Evolutionary conservation across 2,329 filamentous ascomycete genomes (phyloP).

Genomic region (Colletotrichum sp.): DNA sequence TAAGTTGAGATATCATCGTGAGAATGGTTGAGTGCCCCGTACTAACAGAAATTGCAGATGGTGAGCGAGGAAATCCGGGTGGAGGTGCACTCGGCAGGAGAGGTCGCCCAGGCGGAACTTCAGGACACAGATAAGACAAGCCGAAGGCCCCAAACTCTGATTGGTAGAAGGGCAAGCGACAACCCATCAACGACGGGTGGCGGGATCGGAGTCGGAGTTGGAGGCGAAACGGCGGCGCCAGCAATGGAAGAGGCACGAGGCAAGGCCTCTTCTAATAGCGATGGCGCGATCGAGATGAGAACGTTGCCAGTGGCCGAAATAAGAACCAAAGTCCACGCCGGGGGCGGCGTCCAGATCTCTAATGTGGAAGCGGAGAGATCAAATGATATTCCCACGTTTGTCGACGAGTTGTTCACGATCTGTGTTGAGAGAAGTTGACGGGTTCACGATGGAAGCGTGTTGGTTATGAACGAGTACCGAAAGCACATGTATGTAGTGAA

Average conservation of each 20-base stretch:
- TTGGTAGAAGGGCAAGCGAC: background rate
- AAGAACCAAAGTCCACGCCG: slow-evolving; percentile 25
- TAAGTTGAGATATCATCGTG: slow-evolving; percentile 35
- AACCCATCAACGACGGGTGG: slow-evolving; percentile 12
- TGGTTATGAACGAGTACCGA: background rate
- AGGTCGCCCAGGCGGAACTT: background rate
- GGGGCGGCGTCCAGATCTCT: slow-evolving; percentile 29
- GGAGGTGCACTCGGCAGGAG: slow-evolving; percentile 40
- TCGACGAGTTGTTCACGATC: slow-evolving; percentile 47
- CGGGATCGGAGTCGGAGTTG: slow-evolving; percentile 17
- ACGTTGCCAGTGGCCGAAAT: slow-evolving; percentile 23
- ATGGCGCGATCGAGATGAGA: slow-evolving; percentile 30
- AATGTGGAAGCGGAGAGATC: slow-evolving; percentile 39
- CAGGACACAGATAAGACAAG: slow-evolving; percentile 28
- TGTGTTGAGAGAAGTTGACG: slow-evolving; percentile 20
- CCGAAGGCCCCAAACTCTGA: background rate
- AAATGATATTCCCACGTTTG: slow-evolving; percentile 43
- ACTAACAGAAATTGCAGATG: slow-evolving; percentile 28
- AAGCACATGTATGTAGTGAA: background rate
- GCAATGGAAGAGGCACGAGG: background rate
- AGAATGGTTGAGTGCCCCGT: background rate
- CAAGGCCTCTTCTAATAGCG: background rate
- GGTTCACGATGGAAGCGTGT: background rate
- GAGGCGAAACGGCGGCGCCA: background rate
- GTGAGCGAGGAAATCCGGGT: slow-evolving; percentile 63